These are phyloP conservation scores for Thermomyces lanuginosus DNA, from an alignment of 2,329 filamentous ascomycete genomes.

Conservation along the genomic window DNA sequence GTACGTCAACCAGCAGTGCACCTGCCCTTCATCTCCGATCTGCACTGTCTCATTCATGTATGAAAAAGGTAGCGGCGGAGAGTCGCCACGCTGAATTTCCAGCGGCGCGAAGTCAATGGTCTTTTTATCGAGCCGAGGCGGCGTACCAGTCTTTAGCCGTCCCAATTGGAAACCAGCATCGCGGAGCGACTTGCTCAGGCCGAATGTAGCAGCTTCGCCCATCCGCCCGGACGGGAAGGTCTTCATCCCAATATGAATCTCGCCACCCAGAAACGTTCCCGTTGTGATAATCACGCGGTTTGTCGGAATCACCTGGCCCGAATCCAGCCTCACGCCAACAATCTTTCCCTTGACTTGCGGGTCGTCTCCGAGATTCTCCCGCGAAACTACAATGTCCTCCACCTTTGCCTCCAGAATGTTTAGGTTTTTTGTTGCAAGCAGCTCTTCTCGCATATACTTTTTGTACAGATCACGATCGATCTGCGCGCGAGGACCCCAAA, in stretches of 20 bases:
- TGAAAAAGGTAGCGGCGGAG: constrained; percentile 78
- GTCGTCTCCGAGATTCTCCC: constrained; percentile 32
- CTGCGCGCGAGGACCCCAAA: constrained; percentile 93
- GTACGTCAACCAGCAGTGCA: constrained; percentile 72
- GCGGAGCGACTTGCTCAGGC: constrained; percentile 73
- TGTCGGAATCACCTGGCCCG: constrained; percentile 67
- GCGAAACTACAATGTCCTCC: constrained; percentile 70
- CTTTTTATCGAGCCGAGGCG: constrained; percentile 64
- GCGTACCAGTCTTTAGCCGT: constrained; percentile 87
- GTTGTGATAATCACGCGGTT: constrained; percentile 84
- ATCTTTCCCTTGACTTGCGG: constrained; percentile 51
- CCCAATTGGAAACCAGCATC: constrained; percentile 82
- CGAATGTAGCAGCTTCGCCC: constrained; percentile 84
- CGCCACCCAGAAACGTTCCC: constrained; percentile 83
- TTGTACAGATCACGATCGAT: constrained; percentile 86
- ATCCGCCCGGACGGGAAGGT: constrained; percentile 76
- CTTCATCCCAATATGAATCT: constrained; percentile 88
- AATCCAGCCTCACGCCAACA: constrained; percentile 70
- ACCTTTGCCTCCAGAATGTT: constrained; percentile 74
- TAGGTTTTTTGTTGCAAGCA: constrained; percentile 60
- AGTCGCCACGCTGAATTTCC: constrained; percentile 61
- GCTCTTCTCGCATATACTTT: constrained; percentile 76
- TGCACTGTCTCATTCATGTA: constrained; percentile 67
- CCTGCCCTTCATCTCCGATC: constrained; percentile 53
- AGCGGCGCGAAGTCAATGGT: constrained; percentile 65